Base-by-base conservation (phyloP, 495 filamentous ascomycete genomes). In the Pyrenula aspistea region DNA sequence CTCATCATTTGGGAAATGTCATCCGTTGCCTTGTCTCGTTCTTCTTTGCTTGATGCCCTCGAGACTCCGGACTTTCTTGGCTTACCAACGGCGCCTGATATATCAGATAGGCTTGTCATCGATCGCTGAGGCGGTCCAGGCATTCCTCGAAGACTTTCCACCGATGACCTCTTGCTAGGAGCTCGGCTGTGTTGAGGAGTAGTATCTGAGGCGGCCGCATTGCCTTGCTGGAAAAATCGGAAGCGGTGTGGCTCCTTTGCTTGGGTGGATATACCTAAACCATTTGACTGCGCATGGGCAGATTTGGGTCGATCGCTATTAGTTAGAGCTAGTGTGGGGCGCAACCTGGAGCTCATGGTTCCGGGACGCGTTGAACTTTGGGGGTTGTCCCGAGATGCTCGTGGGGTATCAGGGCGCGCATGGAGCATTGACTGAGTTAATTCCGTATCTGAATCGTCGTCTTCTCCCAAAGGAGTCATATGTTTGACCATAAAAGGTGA, bases 1-100 rank as follows among this genome's bases (percentile, higher is more conserved):
- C 85, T 83, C 67, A 99, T 91, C 93, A 99, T 99, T 71, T 95
- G 91, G 1, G 91, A 89, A n/a, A 99, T 72, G 61, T 99, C 94
- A 64, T 97, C 94, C 0, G 87, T 88, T 3, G 80, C 77, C 48
- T 73, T 75, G 24, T 74, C 62, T 62, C 59, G 59, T 58, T 76
- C 77, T 49, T 81, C 73, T 60, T 74, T 74, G 25, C 60, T 65
- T 10, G 68, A 56, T 4, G 71, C 63, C 24, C 78, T 78, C 24
- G 71, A 68, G 4, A 87, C 68, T 1, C 63, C 67, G 54, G 84
- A 83, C 31, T 80, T 76, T 64, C 79, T 84, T 31, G 72, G 68
- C 56, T 73, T 77, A 20, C 83, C 81, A 2, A 57, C 63, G 21
- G 65, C 66, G 11, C 68, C 73, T 25, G 66, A 59, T 56, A 61